phyloP scores from a whole-genome alignment of 345 rosid species.

The Trapa bicornis region DNA sequence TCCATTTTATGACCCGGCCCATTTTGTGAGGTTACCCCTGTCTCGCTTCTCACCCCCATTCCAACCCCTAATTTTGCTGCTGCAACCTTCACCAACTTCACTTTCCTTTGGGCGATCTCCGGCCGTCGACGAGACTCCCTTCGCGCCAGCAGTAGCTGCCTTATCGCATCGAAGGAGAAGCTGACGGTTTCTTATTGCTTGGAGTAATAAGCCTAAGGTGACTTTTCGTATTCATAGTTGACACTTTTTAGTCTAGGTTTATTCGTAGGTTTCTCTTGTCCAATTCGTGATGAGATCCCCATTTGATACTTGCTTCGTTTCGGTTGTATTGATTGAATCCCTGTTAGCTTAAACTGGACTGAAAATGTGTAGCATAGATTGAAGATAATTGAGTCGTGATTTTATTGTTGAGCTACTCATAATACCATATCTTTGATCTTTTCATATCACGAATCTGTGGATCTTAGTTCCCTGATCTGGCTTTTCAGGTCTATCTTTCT shows the following conservation, averaged over 20 bases:
- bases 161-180: neutral
- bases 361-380: neutral
- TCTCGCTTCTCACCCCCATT: too few species aligned
- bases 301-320: neutral
- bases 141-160: neutral
- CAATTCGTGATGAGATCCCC: neutral
- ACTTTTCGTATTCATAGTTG: neutral
- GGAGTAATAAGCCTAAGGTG: neutral
- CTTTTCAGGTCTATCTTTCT: neutral
- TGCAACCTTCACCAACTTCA: too few species aligned
- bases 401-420: neutral
- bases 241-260: too few species aligned
- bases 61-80: too few species aligned
- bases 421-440: neutral
- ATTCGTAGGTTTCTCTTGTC: neutral
- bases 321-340: neutral
- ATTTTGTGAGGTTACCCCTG: too few species aligned
- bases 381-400: neutral
- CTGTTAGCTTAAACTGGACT: neutral
- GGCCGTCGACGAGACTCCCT: neutral
- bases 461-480: neutral
- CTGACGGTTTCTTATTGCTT: neutral
- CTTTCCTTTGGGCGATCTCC: neutral
- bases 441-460: neutral
- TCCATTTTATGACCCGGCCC: too few species aligned